A percentile compares a stretch with the other conserved stretches of the same genome.
phyloP scores from a whole-genome alignment of 495 filamentous ascomycete species.

The Aspergillus kassunensis region DNA sequence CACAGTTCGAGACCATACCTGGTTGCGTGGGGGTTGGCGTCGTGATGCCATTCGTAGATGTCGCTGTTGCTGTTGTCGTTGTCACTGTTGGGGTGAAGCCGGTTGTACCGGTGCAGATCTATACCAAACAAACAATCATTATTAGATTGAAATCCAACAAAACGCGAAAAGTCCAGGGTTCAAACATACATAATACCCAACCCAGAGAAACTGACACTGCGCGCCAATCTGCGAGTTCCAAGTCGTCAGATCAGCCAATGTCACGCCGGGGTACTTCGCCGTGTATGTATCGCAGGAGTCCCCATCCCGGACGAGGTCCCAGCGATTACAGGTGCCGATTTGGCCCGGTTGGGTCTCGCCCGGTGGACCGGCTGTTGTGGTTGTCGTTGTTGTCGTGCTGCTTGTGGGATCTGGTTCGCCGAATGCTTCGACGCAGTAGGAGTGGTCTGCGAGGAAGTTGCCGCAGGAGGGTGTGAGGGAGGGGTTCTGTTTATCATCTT shows the following conservation, averaged over 20 bases:
- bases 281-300: not conserved
- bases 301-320: slow-evolving; percentile 2
- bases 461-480: slow-evolving; percentile 13
- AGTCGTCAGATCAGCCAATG: not conserved
- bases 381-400: slow-evolving; percentile 1
- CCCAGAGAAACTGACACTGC: slow-evolving; percentile 5
- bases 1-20: slow-evolving; percentile 1
- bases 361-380: not conserved
- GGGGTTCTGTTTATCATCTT: slow-evolving; percentile 10
- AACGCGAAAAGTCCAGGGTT: no score
- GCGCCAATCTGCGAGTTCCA: slow-evolving; percentile 4
- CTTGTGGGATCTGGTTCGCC: slow-evolving; percentile 11
- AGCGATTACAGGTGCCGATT: slow-evolving; percentile 1
- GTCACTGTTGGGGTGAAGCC: not conserved
- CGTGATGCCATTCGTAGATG: not conserved
- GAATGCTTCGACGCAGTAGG: slow-evolving; percentile 22
- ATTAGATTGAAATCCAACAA: no score
- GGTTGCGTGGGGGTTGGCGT: not conserved
- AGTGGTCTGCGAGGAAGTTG: slow-evolving; percentile 7
- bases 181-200: not conserved
- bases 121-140: not conserved
- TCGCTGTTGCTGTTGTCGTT: not conserved
- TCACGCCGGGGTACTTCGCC: slow-evolving; percentile 2
- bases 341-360: not conserved
- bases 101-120: slow-evolving; percentile 1